Base-by-base conservation (phyloP, 2,329 filamentous ascomycete species). In the Teratosphaeriaceae sp. region DNA sequence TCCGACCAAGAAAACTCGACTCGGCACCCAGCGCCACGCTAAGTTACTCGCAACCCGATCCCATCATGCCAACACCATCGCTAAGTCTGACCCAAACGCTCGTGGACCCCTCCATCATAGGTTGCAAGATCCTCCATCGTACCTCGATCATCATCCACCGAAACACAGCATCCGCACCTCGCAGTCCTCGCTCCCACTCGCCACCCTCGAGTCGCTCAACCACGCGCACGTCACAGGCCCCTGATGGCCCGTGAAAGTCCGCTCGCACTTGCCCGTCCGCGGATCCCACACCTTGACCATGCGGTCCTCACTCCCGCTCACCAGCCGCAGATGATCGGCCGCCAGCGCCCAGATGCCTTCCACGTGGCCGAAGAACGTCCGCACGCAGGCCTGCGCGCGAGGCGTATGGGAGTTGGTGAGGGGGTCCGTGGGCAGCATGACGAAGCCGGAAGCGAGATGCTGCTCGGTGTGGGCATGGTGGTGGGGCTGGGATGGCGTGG, bases 261-360 rank as follows among this genome's bases (percentile, higher is more conserved):
- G 76, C 63, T 97, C 89, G 65, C 89, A 95, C 59, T 85, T 88
- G 21, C 92, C 92, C 1, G 85, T 89, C 44, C 88, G 74, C 13
- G 90, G 85, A 66, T 97, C 90, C 92, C 92, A 98, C 23, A 86
- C 80, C 70, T 97, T 97, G 56, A 95, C 85, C 80, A 90, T 94
- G 31, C 87, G 82, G 66, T 98, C 92, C 63, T 97, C 88, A 9
- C 87, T 85, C 1, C 89, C 90, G 15, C 84, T 88, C 12, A 97
- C 88, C 13, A 95, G 80, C 9, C 92, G 80, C 16, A 97, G 70
- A 1, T 85, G 89, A 65, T 97, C 90, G 2, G 86, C 90, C 0
- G 85, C 87, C 2, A 98, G 74, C 5, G 86, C 85, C 92, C 92
- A 98, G 16, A 98, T 84, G 23, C 92, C 92, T 64, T 98, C 92